phyloP scores from a whole-genome alignment of 352 stramenopile genomes.

The Bremia lactucae region DNA sequence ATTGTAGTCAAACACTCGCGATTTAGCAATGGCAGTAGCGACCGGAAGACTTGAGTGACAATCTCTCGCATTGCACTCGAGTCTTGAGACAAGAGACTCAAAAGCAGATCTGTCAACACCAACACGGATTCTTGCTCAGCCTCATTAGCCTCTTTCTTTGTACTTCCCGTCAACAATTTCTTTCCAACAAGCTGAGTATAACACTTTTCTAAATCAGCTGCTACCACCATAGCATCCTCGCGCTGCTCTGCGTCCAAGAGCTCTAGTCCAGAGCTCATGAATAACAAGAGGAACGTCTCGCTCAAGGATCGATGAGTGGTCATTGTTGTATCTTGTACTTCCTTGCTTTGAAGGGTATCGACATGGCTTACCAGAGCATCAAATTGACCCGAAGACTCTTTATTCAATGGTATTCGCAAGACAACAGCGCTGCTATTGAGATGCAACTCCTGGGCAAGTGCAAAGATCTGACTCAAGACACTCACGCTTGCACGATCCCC shows the following conservation, averaged over 20 bases:
- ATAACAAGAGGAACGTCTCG: constrained; percentile 62
- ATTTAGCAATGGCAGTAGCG: constrained; percentile 56
- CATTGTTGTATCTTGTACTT: constrained; percentile 20
- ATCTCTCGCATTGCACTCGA: constrained; percentile 80
- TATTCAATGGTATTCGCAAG: constrained; percentile 32
- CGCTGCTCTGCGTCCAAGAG: constrained; percentile 59
- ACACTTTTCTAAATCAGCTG: constrained; percentile 60
- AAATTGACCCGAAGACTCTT: constrained; percentile 19
- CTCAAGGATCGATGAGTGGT: constrained; percentile 25
- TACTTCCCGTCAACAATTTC: constrained; percentile 21
- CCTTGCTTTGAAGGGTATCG: constrained; percentile 22
- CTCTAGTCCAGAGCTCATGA: constrained; percentile 66
- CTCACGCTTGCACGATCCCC: constrained; percentile 18
- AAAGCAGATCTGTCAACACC: constrained; percentile 72
- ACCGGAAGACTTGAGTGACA: constrained; percentile 71
- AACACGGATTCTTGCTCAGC: constrained; percentile 40
- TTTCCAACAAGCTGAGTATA: constrained; percentile 41
- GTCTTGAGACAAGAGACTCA: constrained; percentile 74
- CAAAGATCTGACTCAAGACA: constrained; percentile 40
- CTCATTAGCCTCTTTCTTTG: constrained; percentile 26
- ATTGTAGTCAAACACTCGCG: constrained; percentile 55
- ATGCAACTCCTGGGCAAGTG: constrained; percentile 30
- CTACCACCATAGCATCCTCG: constrained; percentile 39
- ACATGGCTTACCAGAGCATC: constrained; percentile 18
- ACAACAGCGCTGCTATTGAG: constrained; percentile 6